A percentile compares a stretch with the other conserved stretches of the same genome.
These are phyloP conservation scores for Lodderomyces jiufengensis DNA, from an alignment of 1,139 yeast species.

Conservation along the genomic window DNA sequence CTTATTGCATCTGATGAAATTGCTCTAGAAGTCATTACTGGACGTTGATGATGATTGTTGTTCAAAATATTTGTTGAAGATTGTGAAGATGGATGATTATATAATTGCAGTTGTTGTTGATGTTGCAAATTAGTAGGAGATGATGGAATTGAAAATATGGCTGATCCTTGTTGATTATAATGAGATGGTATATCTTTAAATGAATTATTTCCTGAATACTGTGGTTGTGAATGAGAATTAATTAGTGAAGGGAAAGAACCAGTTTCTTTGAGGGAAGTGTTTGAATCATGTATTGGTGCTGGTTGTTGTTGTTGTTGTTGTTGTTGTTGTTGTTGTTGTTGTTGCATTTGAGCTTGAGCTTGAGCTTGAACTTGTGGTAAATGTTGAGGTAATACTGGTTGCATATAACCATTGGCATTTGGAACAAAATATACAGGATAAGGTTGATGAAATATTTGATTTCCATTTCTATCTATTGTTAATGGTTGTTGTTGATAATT, in stretches of 20 bases:
- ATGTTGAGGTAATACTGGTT: conserved; percentile 10
- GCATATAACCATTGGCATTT: conserved; percentile 16
- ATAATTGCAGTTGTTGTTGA: conserved; percentile 3
- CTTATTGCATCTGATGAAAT: conserved; percentile 14
- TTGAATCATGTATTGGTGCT: conserved; percentile 4
- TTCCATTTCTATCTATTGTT: conserved; percentile 34
- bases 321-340: conserved; percentile 8
- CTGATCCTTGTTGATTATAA: conserved; percentile 21
- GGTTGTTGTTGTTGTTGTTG: conserved; percentile 11
- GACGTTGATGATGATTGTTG: conserved; percentile 4
- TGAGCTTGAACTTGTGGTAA: conserved; percentile 11
- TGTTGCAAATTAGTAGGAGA: conserved; percentile 22
- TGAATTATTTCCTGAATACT: too few relatives aligned
- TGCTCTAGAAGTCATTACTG: conserved; percentile 8
- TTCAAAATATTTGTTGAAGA: neutral
- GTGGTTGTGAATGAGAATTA: too few relatives aligned
- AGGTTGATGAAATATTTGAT: conserved; percentile 31
- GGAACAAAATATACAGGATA: conserved; percentile 36
- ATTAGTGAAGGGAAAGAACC: too few relatives aligned
- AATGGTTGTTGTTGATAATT: conserved; percentile 24
- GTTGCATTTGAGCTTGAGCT: conserved; percentile 8
- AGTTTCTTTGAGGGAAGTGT: conserved; percentile 2
- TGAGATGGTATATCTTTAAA: conserved; percentile 7
- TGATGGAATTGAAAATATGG: conserved; percentile 25
- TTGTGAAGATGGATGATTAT: neutral